Evolutionary conservation across 345 rosid genomes (phyloP).

Genomic region (Garcia nutans): DNA sequence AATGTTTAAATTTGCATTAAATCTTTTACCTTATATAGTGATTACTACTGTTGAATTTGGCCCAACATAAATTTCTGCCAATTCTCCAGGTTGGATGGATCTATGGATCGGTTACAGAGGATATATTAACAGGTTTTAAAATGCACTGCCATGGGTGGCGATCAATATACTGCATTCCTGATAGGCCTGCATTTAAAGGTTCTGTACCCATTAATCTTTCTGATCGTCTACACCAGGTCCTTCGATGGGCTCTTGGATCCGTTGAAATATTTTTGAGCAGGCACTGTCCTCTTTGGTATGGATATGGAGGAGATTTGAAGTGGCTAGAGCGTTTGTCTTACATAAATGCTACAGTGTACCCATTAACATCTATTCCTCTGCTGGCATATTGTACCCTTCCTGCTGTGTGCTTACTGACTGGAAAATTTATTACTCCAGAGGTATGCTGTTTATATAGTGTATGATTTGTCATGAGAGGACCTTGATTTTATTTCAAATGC

Average conservation of each 20-base stretch:
- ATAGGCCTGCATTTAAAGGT: conserved; percentile 62
- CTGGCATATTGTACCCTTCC: conserved; percentile 67
- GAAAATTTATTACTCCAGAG: conserved; percentile 68
- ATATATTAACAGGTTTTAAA: conserved; percentile 71
- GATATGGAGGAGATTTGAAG: conserved; percentile 67
- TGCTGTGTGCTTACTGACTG: conserved; percentile 65
- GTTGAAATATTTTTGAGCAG: conserved; percentile 67
- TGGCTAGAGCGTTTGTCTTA: conserved; percentile 64
- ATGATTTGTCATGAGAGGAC: neutral
- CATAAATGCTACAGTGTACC: conserved; percentile 57
- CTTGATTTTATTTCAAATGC: neutral
- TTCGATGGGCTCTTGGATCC: conserved; percentile 66
- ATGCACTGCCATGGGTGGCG: conserved; percentile 85
- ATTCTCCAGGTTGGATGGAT: conserved; percentile 56
- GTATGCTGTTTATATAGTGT: conserved; percentile 23
- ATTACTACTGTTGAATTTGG: neutral
- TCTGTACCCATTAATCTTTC: conserved; percentile 62
- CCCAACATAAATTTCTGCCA: neutral
- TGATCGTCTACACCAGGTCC: conserved; percentile 61
- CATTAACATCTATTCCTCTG: conserved; percentile 66
- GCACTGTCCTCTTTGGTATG: conserved; percentile 80
- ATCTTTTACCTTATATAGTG: neutral
- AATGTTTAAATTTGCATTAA: neutral
- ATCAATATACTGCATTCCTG: conserved; percentile 62
- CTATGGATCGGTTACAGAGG: conserved; percentile 65